Evolutionary conservation across 176 grass and related monocot species (phyloP).

Genomic region (Urochloa ruziziensis): DNA sequence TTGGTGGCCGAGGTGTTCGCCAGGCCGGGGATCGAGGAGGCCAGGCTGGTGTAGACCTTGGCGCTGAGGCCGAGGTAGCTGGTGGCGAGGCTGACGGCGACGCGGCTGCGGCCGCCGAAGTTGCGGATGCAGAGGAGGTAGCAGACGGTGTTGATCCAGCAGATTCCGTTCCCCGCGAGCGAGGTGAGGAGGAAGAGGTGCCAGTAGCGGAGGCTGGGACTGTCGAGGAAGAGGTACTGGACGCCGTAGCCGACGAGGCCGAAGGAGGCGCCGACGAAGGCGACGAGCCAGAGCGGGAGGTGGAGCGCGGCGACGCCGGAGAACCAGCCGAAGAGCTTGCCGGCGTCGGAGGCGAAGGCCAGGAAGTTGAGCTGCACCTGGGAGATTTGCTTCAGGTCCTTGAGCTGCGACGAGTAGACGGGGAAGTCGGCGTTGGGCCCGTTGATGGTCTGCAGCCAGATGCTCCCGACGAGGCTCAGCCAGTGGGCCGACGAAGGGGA

Average conservation of each 20-base stretch:
- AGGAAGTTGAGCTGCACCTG: constrained; percentile 96
- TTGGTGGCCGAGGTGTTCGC: constrained; percentile 54
- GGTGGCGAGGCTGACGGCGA: constrained; percentile 75
- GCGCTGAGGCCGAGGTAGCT: constrained; percentile 97
- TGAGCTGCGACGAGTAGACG: constrained; percentile 96
- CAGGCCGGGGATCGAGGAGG: constrained; percentile 36
- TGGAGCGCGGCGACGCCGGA: constrained; percentile 76
- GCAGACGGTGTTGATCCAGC: constrained; percentile 99
- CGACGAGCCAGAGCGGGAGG: constrained; percentile 78
- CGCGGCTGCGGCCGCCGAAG: constrained; percentile 68
- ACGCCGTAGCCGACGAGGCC: constrained; percentile 82
- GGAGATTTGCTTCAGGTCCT: constrained; percentile 80
- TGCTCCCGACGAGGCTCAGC: constrained; percentile 87
- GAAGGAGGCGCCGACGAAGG: constrained; percentile 63
- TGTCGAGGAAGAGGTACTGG: constrained; percentile 87
- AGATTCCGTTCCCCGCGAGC: constrained; percentile 90
- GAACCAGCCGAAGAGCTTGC: constrained; percentile 98
- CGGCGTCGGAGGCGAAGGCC: constrained; percentile 93
- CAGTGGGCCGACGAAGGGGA: constrained; percentile 71
- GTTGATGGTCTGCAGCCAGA: constrained; percentile 98
- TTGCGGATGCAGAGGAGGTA: constrained; percentile 94
- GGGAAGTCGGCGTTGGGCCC: constrained; percentile 93
- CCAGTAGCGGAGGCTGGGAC: constrained; percentile 52
- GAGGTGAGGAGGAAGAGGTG: constrained; percentile 88
- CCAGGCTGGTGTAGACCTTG: constrained; percentile 78